Evolutionary conservation across 495 filamentous ascomycete genomes (phyloP).

Genomic region (Talaromyces trachyspermus): DNA sequence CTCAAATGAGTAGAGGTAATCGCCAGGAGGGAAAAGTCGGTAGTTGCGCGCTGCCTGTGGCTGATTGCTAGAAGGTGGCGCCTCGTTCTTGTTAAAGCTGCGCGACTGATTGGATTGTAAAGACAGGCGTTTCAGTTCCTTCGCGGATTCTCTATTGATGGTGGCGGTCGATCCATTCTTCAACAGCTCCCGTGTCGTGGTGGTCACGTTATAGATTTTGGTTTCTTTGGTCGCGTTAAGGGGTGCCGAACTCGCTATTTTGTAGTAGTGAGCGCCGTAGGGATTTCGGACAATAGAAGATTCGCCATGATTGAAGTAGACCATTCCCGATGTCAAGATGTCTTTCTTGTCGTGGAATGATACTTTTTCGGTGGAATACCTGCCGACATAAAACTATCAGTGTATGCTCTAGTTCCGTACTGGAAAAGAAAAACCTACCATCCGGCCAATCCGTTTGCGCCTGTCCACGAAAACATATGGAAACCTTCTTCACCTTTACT

Average conservation of each 20-base stretch:
- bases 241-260: constrained; percentile 32
- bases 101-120: constrained; percentile 73
- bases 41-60: constrained; percentile 80
- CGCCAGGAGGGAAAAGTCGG: constrained; percentile 80
- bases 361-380: constrained; percentile 79
- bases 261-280: constrained; percentile 42
- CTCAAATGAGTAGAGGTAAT: constrained; percentile 93
- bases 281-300: constrained; percentile 60
- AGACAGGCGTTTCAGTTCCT: constrained; percentile 61
- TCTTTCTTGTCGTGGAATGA: constrained; percentile 75
- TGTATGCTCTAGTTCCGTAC: no score
- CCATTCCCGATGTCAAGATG: constrained; percentile 36
- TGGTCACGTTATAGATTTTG: constrained; percentile 23
- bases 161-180: constrained; percentile 32
- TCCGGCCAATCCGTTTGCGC: constrained; percentile 95
- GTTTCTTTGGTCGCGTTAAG: constrained; percentile 43
- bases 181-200: constrained; percentile 35
- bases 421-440: constrained; percentile 40
- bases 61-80: constrained; percentile 44
- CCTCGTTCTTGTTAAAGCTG: constrained; percentile 80
- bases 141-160: constrained; percentile 26
- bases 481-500: constrained; percentile 91
- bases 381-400: no score
- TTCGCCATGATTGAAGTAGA: constrained; percentile 46
- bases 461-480: constrained; percentile 75